Conservation (phyloP, 2,329 filamentous ascomycete genomes). For the Chaetomiaceae sp. region DNA sequence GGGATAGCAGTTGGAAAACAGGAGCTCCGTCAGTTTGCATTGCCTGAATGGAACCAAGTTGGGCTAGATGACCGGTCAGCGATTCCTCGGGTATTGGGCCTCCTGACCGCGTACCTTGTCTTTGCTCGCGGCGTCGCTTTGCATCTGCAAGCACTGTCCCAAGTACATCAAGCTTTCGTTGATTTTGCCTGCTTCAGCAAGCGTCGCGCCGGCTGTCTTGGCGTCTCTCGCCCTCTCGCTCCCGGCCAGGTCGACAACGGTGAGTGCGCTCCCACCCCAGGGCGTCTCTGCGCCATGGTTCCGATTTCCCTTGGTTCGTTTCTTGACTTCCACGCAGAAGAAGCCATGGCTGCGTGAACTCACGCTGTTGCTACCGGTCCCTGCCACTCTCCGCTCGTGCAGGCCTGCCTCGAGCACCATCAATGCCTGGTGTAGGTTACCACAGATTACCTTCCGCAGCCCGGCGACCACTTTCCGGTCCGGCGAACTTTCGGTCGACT, state of each 20-base stretch:
- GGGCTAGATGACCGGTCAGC: constrained; percentile 43
- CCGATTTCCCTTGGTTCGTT: constrained; percentile 49
- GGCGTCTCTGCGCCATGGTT: constrained; percentile 47
- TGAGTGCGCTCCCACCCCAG: constrained; percentile 76
- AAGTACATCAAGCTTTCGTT: constrained; percentile 98
- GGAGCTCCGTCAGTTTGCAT: constrained; percentile 78
- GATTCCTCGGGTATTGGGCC: neutral
- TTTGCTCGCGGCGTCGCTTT: constrained; percentile 71
- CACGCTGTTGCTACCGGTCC: constrained; percentile 88
- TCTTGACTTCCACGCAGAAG: constrained; percentile 93
- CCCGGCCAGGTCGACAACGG: constrained; percentile 86
- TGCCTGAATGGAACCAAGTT: constrained; percentile 74
- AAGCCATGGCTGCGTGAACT: constrained; percentile 93
- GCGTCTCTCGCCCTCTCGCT: constrained; percentile 91
- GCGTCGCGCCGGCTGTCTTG: constrained; percentile 86
- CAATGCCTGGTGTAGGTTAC: constrained; percentile 74
- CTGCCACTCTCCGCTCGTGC: constrained; percentile 79
- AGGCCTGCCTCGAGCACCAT: constrained; percentile 87
- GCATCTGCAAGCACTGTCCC: constrained; percentile 93
- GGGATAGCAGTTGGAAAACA: constrained; percentile 85
- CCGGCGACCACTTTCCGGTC: constrained; percentile 95
- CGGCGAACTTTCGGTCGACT: constrained; percentile 78
- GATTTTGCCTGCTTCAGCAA: constrained; percentile 96
- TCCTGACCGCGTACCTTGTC: constrained; percentile 58
- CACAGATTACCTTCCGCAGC: constrained; percentile 83